A percentile compares a stretch with the other conserved stretches of the same genome.
These are phyloP conservation scores for Candida sp. DNA, from an alignment of 1,139 yeast genomes.

Conservation along the genomic window DNA sequence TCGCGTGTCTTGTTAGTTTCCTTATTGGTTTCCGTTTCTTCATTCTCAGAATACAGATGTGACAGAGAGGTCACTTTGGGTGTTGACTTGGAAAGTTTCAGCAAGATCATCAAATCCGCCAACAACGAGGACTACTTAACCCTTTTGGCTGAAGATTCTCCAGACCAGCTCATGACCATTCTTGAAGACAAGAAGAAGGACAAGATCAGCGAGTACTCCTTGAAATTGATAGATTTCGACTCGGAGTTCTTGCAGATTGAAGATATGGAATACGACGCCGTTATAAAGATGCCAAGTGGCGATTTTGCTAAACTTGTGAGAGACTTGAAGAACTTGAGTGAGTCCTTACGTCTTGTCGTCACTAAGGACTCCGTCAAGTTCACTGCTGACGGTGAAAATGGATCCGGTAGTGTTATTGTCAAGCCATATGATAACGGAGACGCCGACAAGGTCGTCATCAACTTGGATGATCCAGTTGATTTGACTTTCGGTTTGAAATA, in stretches of 20 bases:
- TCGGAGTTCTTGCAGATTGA: constrained; percentile 94
- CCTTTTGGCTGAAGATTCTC: constrained; percentile 89
- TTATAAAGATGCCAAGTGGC: constrained; percentile 83
- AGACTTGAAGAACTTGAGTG: constrained; percentile 86
- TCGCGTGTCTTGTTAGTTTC: constrained; percentile 95
- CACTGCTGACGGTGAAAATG: constrained; percentile 91
- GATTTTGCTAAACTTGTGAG: constrained; percentile 93
- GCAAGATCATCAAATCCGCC: constrained; percentile 91
- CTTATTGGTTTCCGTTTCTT: constrained; percentile 84
- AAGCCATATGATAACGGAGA: constrained; percentile 87
- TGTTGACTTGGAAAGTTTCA: constrained; percentile 82
- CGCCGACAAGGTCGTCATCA: constrained; percentile 73
- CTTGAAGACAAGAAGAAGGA: constrained; percentile 94
- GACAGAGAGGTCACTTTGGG: constrained; percentile 95
- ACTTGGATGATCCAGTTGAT: constrained; percentile 86
- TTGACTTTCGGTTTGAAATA: constrained; percentile 93
- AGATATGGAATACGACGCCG: constrained; percentile 90
- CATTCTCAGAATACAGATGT: constrained; percentile 94
- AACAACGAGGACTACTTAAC: constrained; percentile 89
- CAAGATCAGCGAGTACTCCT: constrained; percentile 88
- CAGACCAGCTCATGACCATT: constrained; percentile 79
- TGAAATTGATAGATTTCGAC: constrained; percentile 96
- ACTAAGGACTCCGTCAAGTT: constrained; percentile 94
- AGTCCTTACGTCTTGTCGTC: constrained; percentile 83
- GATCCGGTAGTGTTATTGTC: constrained; percentile 84